Evolutionary conservation across 1,284 basidiomycete genomes (phyloP), one percentile per base, ranked within the genome.

Genomic region (Wallemia ichthyophaga): DNA sequence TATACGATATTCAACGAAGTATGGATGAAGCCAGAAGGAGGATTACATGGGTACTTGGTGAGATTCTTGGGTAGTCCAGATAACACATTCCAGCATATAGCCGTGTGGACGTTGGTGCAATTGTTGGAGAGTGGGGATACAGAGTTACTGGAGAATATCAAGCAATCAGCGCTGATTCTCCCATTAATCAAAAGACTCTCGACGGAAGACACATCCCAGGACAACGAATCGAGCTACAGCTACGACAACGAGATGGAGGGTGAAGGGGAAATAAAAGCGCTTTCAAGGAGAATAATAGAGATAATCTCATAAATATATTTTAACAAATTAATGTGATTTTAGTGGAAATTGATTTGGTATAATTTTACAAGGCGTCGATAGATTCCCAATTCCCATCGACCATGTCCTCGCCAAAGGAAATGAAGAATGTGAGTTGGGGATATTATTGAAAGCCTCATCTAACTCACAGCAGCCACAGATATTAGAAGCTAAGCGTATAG

Each of bases 71-170:
- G 82, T 60, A 88, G 83, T 66, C 75, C 85, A 19, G 94, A 99
- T 69, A 85, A 87, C n/a, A 99, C 94, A 0, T 99, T 99, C 82
- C 92, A 96, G 71, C 94, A 99, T 69, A 99, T 98, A 65, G 94
- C 94, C 27, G 91, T 98, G 53, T 95, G 89, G 89, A 48, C 37
- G n/a, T 19, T 48, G 37, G 37, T 48, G n/a, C 37, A 48, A 59
- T 57, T 24, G 57, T 27, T 69, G 68, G 37, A 48, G n/a, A 48
- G 37, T 21, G 37, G 37, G n/a, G 37, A 48, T 19, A 21, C 5
- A 5, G 37, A 48, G 13, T 19, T 48, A 21, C 7, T 48, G n/a
- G 37, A 48, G 37, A 48, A 48, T 21, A 48, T 48, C n/a, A 48
- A 48, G n/a, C 9, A 21, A 19, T 48, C 37, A 17, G 37, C 37